These are phyloP conservation scores for Eucommia ulmoides DNA, from an alignment of 257 asterid species.

Conservation along the genomic window DNA sequence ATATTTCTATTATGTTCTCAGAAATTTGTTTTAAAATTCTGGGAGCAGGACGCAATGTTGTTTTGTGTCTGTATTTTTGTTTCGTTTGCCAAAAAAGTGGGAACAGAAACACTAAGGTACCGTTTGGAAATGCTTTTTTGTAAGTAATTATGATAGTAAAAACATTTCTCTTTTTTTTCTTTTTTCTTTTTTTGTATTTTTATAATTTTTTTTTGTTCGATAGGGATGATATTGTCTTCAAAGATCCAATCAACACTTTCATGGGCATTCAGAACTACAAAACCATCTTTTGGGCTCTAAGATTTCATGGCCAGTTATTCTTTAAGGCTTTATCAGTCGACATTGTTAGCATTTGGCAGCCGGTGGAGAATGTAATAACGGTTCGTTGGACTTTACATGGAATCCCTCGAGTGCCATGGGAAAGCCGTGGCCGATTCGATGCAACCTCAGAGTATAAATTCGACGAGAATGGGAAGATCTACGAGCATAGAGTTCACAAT, in stretches of 20 bases:
- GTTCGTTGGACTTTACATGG: constrained; percentile 96
- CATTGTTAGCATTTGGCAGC: constrained; percentile 94
- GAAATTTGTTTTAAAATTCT: too few relatives aligned
- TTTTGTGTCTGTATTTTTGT: too few relatives aligned
- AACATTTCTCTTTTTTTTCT: too few relatives aligned
- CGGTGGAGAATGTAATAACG: constrained; percentile 71
- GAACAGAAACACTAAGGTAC: too few relatives aligned
- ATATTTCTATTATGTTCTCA: too few relatives aligned
- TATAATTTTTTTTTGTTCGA: constrained; percentile 6
- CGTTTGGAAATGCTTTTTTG: too few relatives aligned
- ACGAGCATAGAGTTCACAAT: constrained; percentile 90
- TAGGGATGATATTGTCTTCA: constrained; percentile 84
- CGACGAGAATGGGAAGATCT: constrained; percentile 85
- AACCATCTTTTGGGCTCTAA: constrained; percentile 74
- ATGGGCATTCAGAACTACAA: constrained; percentile 76
- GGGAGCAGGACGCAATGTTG: too few relatives aligned
- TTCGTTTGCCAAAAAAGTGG: too few relatives aligned
- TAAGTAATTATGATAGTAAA: too few relatives aligned
- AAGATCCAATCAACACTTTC: constrained; percentile 76
- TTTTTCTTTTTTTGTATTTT: too few relatives aligned
- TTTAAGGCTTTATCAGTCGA: constrained; percentile 81
- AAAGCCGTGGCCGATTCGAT: constrained; percentile 80
- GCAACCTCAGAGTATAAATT: constrained; percentile 98
- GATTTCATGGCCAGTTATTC: constrained; percentile 71
- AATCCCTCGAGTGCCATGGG: constrained; percentile 89